These are phyloP conservation scores for Gossypioides kirkii DNA, from an alignment of 345 rosid genomes.

Conservation along the genomic window DNA sequence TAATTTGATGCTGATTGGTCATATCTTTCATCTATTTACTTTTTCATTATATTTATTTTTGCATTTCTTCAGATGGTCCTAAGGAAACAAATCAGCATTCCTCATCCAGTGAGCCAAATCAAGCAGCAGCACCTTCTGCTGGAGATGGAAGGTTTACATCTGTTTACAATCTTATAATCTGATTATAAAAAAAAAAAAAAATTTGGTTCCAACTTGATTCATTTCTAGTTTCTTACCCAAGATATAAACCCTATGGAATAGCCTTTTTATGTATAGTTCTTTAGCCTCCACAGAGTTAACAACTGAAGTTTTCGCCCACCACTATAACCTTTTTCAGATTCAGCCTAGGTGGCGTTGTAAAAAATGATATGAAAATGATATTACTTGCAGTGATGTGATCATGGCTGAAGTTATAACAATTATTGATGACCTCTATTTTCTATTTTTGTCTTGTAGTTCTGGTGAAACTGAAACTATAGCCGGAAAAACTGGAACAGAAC, in stretches of 20 bases:
- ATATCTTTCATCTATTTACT: conserved; percentile 2
- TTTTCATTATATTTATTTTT: neutral
- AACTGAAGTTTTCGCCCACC: neutral
- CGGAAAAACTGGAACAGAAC: conserved; percentile 37
- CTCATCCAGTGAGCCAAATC: conserved; percentile 4
- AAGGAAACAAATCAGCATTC: neutral
- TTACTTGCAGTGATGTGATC: neutral
- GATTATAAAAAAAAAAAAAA: neutral
- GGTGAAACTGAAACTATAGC: conserved; percentile 52
- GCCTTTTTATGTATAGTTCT: neutral
- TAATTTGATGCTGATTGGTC: neutral
- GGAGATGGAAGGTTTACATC: conserved; percentile 59
- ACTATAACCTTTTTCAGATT: neutral
- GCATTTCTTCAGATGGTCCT: conserved; percentile 7
- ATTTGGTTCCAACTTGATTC: neutral
- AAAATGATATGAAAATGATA: neutral
- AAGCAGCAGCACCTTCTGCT: conserved; percentile 10
- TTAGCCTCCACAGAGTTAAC: neutral
- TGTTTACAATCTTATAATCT: conserved; percentile 5
- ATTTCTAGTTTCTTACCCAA: neutral
- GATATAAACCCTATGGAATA: neutral
- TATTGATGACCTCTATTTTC: neutral
- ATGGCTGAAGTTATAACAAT: conserved; percentile 4
- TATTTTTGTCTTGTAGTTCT: conserved; percentile 38
- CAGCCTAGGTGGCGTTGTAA: neutral